Evolutionary conservation across 2,329 filamentous ascomycete species (phyloP).

Genomic region (Colletotrichum theobromicola): DNA sequence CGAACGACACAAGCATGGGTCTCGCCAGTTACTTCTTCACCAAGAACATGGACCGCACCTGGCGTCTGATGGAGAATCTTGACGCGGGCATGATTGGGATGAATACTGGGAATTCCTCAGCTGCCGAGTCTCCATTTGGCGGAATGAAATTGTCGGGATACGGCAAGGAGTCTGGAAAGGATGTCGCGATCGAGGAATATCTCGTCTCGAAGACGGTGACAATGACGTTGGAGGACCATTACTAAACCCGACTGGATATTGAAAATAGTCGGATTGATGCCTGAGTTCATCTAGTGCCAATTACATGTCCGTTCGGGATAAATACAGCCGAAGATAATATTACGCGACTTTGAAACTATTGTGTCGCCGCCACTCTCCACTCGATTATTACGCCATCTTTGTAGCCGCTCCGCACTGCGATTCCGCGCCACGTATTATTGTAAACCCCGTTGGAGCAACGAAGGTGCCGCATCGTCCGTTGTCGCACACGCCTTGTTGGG

Average conservation of each 20-base stretch:
- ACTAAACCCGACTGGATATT: slow-evolving; percentile 18
- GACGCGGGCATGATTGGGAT: slow-evolving; percentile 70
- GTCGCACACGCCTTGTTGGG: slow-evolving; percentile 1
- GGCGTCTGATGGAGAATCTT: slow-evolving; percentile 52
- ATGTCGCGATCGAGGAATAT: slow-evolving; percentile 52
- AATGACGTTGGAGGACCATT: slow-evolving; percentile 44
- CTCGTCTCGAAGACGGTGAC: slow-evolving; percentile 51
- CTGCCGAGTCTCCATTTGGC: slow-evolving; percentile 50
- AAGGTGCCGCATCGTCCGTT: slow-evolving; percentile 15
- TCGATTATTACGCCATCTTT: background rate
- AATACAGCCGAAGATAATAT: background rate
- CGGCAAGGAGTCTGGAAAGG: slow-evolving; percentile 53
- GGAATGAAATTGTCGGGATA: slow-evolving; percentile 54
- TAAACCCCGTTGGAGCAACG: slow-evolving; percentile 3
- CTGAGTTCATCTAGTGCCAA: background rate
- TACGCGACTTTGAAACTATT: background rate
- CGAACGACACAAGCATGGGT: slow-evolving; percentile 73
- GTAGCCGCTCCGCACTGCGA: background rate
- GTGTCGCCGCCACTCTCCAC: background rate
- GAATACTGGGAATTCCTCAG: slow-evolving; percentile 29
- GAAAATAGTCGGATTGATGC: too few species aligned
- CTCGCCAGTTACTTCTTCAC: slow-evolving; percentile 79
- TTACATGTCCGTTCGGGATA: background rate
- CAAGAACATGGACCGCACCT: slow-evolving; percentile 42
- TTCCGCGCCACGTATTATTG: background rate